These are phyloP conservation scores for Barnettozyma hawaiiensis DNA, from an alignment of 1,139 yeast genomes.

Conservation along the genomic window DNA sequence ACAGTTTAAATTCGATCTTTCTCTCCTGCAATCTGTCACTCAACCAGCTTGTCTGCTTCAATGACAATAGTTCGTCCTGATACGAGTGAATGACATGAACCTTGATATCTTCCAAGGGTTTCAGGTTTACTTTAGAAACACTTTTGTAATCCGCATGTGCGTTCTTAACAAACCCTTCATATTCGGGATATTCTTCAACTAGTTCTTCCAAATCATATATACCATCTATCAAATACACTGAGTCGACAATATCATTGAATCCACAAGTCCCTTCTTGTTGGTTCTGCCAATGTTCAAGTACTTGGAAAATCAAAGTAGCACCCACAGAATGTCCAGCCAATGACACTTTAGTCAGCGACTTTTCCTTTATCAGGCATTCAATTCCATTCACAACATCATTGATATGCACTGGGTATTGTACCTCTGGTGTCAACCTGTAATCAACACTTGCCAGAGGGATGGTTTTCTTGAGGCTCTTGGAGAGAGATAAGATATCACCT, in stretches of 20 bases:
- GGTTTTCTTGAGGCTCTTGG: conserved; percentile 16
- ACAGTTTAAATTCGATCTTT: conserved; percentile 15
- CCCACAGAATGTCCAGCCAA: conserved; percentile 78
- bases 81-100: conserved; percentile 28
- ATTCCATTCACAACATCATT: conserved; percentile 50
- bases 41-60: conserved; percentile 26
- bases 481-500: conserved; percentile 46
- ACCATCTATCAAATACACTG: conserved; percentile 39
- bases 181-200: conserved; percentile 40
- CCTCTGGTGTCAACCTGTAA: conserved; percentile 62
- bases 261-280: too few relatives aligned
- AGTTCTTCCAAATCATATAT: conserved; percentile 38
- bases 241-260: conserved; percentile 8
- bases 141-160: conserved; percentile 32
- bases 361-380: conserved; percentile 22
- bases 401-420: conserved; percentile 59
- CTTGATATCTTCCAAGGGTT: conserved; percentile 8
- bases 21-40: conserved; percentile 13
- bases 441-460: conserved; percentile 38
- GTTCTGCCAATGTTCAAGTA: conserved; percentile 26
- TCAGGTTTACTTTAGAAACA: conserved; percentile 5
- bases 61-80: conserved; percentile 27
- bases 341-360: conserved; percentile 33
- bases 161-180: conserved; percentile 35
- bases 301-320: conserved; percentile 61